Evolutionary conservation across 331 rosid species (phyloP).

Genomic region (Pyracantha coccinea): DNA sequence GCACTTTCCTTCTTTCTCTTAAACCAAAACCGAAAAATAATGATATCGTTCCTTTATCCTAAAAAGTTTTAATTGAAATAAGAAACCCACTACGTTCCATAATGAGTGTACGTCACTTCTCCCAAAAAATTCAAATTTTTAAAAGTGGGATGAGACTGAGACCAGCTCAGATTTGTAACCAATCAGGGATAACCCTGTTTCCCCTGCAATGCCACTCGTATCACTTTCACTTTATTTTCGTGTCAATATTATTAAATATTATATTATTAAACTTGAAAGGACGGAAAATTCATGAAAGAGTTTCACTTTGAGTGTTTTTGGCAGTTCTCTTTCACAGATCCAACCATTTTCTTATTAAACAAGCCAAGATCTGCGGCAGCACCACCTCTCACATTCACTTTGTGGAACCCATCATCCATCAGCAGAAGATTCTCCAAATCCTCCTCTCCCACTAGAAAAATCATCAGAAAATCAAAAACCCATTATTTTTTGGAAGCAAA

Average conservation of each 20-base stretch:
- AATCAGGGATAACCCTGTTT: not conserved
- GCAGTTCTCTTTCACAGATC: not conserved
- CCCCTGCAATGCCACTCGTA: slow-evolving; percentile 24
- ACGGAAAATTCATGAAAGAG: too few species aligned
- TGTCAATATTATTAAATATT: too few species aligned
- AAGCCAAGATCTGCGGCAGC: not conserved
- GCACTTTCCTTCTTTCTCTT: slow-evolving; percentile 15
- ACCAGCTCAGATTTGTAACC: slow-evolving; percentile 20
- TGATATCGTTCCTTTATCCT: not conserved
- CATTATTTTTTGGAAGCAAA: not conserved
- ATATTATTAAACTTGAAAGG: rapidly evolving
- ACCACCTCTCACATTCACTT: slow-evolving; percentile 28
- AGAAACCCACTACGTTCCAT: slow-evolving; percentile 25
- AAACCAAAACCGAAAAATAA: not conserved
- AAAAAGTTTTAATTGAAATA: not conserved
- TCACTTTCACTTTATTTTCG: not conserved
- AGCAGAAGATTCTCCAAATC: slow-evolving; percentile 23
- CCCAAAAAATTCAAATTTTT: slow-evolving; percentile 18
- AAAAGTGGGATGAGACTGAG: not conserved
- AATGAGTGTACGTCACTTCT: slow-evolving; percentile 45
- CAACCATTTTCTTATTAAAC: slow-evolving; percentile 8
- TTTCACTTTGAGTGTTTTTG: too few species aligned
- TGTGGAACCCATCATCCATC: slow-evolving; percentile 30
- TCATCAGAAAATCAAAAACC: slow-evolving; percentile 4
- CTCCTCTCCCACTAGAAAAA: slow-evolving; percentile 8